Evolutionary conservation across 2,329 filamentous ascomycete species (phyloP), one percentile per base, ranked within the genome.

Genomic region (Penicillium polonicum): DNA sequence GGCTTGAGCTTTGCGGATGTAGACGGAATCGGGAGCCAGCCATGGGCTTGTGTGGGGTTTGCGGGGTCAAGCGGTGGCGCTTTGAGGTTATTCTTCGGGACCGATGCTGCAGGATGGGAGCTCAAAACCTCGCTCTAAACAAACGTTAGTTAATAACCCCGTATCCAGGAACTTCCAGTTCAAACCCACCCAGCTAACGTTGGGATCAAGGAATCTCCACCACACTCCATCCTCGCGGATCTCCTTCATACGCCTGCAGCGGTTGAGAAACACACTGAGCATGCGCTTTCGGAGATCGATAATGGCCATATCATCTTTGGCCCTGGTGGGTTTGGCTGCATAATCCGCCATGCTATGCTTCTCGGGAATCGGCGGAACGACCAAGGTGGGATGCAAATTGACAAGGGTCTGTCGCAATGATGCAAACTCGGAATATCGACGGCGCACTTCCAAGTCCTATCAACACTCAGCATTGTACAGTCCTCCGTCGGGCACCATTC

Each of bases 281-380:
- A 99, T 99, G 68, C 94, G 90, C 80, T 97, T 97, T 59, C 94
- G 86, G 64, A 97, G 80, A 71, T 99, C 94, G 63, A 99, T 99
- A 45, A 97, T 99, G 60, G 93, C 90, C 57, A 92, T 88, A 72
- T 99, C 95, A 75, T 99, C 93, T 74, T 97, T 99, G 19, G 95
- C 95, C 69, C 93, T 97, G 38, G 94, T 99, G 2, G 95, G 94
- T 68, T 96, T 97, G 29, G 95, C 92, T 17, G 94, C 94, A 72
- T 99, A 99, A 74, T 99, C 94, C 60, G 93, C 93, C 89, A 99
- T 96, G 45, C 92, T 94, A 75, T 99, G 94, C 76, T 99, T 99
- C 78, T 99, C 95, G 23, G 94, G 94, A 69, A 99, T 99, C 3
- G 94, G 94, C 8, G 94, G 95, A 52, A 99, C 90, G 68, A 99